Percentiles rank a stretch among this genome's conserved stretches.
These are phyloP conservation scores for Paragyromitra xinjiangensis DNA, from an alignment of 495 filamentous ascomycete species.

Conservation along the genomic window DNA sequence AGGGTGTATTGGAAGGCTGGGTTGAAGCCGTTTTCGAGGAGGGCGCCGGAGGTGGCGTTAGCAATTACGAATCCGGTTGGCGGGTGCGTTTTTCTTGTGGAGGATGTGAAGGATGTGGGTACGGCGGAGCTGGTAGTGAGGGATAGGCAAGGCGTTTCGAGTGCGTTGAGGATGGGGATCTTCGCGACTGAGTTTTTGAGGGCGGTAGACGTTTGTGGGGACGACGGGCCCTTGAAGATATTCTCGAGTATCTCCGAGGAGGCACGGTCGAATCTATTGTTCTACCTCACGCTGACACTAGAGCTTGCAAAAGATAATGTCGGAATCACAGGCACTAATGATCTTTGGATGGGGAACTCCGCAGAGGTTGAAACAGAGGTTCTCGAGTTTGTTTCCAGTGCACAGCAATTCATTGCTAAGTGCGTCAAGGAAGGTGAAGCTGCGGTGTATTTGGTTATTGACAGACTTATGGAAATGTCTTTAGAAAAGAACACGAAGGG, in stretches of 20 bases:
- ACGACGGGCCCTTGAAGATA: neutral
- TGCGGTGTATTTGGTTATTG: slow-evolving; percentile 46
- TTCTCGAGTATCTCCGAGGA: slow-evolving; percentile 38
- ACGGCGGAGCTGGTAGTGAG: slow-evolving; percentile 46
- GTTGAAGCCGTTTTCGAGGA: slow-evolving; percentile 69
- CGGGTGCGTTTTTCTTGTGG: slow-evolving; percentile 73
- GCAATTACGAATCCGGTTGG: slow-evolving; percentile 76
- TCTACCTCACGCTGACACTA: slow-evolving; percentile 64
- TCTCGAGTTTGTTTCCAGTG: slow-evolving; percentile 68
- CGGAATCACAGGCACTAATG: slow-evolving; percentile 66
- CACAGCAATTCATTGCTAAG: slow-evolving; percentile 65
- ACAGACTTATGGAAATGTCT: slow-evolving; percentile 55
- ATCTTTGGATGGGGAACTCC: slow-evolving; percentile 63
- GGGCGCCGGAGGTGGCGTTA: slow-evolving; percentile 68
- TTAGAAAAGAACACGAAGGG: slow-evolving; percentile 56
- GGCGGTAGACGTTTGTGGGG: slow-evolving; percentile 19
- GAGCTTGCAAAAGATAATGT: slow-evolving; percentile 73
- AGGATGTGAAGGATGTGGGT: slow-evolving; percentile 37
- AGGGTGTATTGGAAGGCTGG: slow-evolving; percentile 63
- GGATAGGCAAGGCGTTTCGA: slow-evolving; percentile 74
- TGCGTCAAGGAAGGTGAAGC: slow-evolving; percentile 59
- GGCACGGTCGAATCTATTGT: slow-evolving; percentile 57
- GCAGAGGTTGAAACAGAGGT: slow-evolving; percentile 68
- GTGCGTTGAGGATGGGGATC: slow-evolving; percentile 75
- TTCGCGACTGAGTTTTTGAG: slow-evolving; percentile 70